Evolutionary conservation across 768 basidiomycete genomes (phyloP).

Genomic region (Leccinum subtestaceum): DNA sequence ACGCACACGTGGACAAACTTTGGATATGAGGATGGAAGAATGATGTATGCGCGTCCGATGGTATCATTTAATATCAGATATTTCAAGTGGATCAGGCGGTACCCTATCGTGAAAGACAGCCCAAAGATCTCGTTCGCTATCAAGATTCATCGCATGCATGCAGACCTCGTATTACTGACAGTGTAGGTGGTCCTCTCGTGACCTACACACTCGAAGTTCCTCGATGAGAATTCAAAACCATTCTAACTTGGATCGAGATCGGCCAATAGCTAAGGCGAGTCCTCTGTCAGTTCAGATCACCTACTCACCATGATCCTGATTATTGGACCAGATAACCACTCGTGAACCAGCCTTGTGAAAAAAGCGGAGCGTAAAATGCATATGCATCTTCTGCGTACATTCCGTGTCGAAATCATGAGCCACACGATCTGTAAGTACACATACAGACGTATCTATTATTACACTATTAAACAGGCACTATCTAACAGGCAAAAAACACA

Average conservation of each 20-base stretch:
- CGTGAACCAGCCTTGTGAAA: too few species aligned
- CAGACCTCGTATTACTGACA: background rate
- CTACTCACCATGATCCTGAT: background rate
- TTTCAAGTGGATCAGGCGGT: background rate
- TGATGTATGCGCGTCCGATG: background rate
- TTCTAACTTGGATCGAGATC: background rate
- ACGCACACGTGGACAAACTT: constrained; percentile 32
- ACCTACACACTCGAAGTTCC: background rate
- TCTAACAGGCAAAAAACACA: too few species aligned
- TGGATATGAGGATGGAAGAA: background rate
- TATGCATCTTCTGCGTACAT: too few species aligned
- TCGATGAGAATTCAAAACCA: background rate
- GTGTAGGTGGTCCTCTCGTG: background rate
- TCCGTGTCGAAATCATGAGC: too few species aligned
- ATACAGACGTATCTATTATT: too few species aligned
- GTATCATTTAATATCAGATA: background rate
- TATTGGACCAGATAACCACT: too few species aligned
- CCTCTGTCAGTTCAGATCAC: background rate
- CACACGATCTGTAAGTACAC: too few species aligned
- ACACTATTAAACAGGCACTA: too few species aligned
- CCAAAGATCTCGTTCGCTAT: background rate
- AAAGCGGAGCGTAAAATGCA: too few species aligned
- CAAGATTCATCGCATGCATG: background rate
- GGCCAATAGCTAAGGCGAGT: background rate
- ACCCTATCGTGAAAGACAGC: too few species aligned